Evolutionary conservation across 768 basidiomycete genomes (phyloP).

Genomic region (Trametes punicea): DNA sequence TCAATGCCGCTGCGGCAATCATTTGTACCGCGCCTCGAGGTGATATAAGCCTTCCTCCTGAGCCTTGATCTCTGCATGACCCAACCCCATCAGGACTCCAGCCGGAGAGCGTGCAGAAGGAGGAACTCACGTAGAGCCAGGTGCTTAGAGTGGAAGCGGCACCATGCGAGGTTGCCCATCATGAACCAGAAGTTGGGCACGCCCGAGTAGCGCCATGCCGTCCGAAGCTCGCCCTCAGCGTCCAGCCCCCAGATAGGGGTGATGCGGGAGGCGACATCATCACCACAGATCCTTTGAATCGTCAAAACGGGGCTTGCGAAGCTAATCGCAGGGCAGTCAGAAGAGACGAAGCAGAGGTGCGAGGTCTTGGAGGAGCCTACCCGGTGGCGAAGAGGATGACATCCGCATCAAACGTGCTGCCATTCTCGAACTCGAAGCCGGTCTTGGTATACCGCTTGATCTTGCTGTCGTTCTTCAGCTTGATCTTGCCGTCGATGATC

Average conservation of each 20-base stretch:
- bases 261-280: constrained; percentile 42
- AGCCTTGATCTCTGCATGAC: constrained; percentile 61
- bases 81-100: not conserved
- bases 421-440: constrained; percentile 41
- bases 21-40: constrained; percentile 1
- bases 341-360: not conserved
- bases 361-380: too few relatives aligned
- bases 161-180: constrained; percentile 59
- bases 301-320: constrained; percentile 42
- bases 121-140: constrained; percentile 56
- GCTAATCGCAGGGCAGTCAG: constrained; percentile 27
- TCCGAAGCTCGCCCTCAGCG: constrained; percentile 58
- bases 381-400: constrained; percentile 50
- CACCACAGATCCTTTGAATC: constrained; percentile 44
- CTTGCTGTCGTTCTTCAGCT: constrained; percentile 55
- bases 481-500: constrained; percentile 66
- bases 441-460: constrained; percentile 35
- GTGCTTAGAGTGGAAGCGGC: constrained; percentile 66
- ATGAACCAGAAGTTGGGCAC: constrained; percentile 54
- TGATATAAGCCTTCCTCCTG: constrained; percentile 47
- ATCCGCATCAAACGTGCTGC: constrained; percentile 44
- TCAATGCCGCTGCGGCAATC: not conserved
- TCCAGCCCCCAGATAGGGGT: constrained; percentile 64
- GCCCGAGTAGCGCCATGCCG: constrained; percentile 49
- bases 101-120: not conserved